These are phyloP conservation scores for Rhizoclosmatium globosum DNA, from an alignment of 192 early-diverging fungal species.

Conservation along the genomic window DNA sequence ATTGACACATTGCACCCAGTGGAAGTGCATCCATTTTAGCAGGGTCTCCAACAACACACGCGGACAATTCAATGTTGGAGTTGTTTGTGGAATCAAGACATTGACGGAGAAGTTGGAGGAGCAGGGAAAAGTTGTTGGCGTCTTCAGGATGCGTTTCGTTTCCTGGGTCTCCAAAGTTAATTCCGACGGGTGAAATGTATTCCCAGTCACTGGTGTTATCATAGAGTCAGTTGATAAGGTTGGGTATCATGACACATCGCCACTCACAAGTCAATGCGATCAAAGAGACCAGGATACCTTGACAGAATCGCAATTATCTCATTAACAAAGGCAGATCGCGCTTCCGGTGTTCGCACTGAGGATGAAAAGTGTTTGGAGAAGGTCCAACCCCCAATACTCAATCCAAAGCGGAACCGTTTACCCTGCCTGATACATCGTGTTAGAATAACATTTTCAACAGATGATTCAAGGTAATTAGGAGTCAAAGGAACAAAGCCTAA, in stretches of 20 bases:
- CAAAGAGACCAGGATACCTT: constrained; percentile 52
- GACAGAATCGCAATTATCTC: constrained; percentile 43
- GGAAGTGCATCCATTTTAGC: constrained; percentile 54
- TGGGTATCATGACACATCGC: not conserved
- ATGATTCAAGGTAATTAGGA: no score
- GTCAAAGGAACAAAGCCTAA: not conserved
- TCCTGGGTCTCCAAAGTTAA: constrained; percentile 58
- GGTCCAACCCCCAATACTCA: constrained; percentile 62
- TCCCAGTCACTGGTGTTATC: constrained; percentile 55
- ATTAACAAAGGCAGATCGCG: constrained; percentile 48
- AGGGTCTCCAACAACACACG: constrained; percentile 56
- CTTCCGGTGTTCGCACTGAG: constrained; percentile 42
- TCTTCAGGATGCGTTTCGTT: constrained; percentile 74
- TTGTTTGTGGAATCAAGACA: constrained; percentile 67
- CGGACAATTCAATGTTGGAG: constrained; percentile 48
- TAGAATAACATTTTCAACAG: not conserved
- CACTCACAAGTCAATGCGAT: constrained; percentile 52
- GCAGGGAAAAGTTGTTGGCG: constrained; percentile 76
- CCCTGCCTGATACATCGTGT: constrained; percentile 22
- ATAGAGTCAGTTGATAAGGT: not conserved
- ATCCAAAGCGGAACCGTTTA: constrained; percentile 52
- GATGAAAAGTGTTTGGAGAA: constrained; percentile 57
- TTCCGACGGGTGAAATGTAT: constrained; percentile 53
- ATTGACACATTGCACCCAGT: constrained; percentile 41
- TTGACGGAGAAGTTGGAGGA: constrained; percentile 77